Conservation (phyloP, 2,329 filamentous ascomycete species). For the Colletotrichum phormii region DNA sequence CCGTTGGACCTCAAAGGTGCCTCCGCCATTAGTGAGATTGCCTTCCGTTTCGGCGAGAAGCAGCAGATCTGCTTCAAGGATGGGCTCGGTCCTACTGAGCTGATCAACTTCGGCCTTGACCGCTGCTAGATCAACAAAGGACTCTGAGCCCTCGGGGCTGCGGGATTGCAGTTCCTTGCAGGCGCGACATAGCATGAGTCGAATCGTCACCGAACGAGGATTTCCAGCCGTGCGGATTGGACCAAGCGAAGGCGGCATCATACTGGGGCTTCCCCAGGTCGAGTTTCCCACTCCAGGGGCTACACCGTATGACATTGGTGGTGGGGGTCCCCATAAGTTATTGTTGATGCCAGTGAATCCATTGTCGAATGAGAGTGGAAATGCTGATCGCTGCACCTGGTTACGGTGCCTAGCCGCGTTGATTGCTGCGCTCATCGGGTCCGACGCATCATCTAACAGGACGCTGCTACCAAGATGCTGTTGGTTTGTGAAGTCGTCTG, state of each 20-base stretch:
- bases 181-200: slow-evolving; percentile 80
- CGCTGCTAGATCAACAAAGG: slow-evolving; percentile 76
- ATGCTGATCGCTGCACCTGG: slow-evolving; percentile 61
- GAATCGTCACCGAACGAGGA: slow-evolving; percentile 66
- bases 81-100: slow-evolving; percentile 38
- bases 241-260: slow-evolving; percentile 29
- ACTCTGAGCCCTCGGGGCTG: slow-evolving; percentile 59
- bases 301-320: slow-evolving; percentile 47
- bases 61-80: slow-evolving; percentile 76
- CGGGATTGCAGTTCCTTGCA: slow-evolving; percentile 71
- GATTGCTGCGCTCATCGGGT: slow-evolving; percentile 50
- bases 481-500: slow-evolving; percentile 78
- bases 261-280: slow-evolving; percentile 46
- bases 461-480: slow-evolving; percentile 94
- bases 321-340: slow-evolving; percentile 55
- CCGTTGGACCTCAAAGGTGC: slow-evolving; percentile 79
- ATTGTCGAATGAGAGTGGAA: slow-evolving; percentile 55
- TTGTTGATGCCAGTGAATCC: slow-evolving; percentile 50
- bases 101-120: slow-evolving; percentile 69
- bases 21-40: slow-evolving; percentile 86
- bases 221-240: slow-evolving; percentile 28
- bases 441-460: slow-evolving; percentile 81
- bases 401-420: slow-evolving; percentile 53
- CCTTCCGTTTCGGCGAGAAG: slow-evolving; percentile 93
- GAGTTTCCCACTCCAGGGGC: slow-evolving; percentile 60